Evolutionary conservation across 179 eudicot genomes (phyloP), one percentile per base, ranked within the genome.

Genomic region (Silene vulgaris): DNA sequence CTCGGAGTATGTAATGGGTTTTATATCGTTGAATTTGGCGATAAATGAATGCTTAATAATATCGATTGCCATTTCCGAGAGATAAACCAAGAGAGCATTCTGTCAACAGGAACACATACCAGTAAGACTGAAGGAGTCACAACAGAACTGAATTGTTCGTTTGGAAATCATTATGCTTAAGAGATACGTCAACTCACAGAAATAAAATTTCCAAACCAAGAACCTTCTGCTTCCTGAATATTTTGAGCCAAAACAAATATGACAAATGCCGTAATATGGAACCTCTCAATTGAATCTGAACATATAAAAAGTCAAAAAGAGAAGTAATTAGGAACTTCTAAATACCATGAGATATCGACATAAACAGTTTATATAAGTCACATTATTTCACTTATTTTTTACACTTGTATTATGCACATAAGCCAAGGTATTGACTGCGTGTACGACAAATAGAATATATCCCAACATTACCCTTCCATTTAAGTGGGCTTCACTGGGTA

Each of bases 261-360:
- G 69, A 95, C 69, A 82, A 90, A 95, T 79, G 99, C 96, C 43
- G 95, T 81, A 79, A 95, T 92, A 75, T 95, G 99, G 86, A 95
- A 95, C 83, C 97, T 86, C 86, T 95, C 99, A 29, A 92, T 88
- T 28, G 99, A 90, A 92, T 95, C 99, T 95, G 93, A 65, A 29
- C 82, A 79, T 8, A 71, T 60, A 72, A 73, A 75, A 80, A 54
- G 66, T 43, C 66, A 71, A 80, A 76, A 62, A 76, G 43, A 82
- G 62, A 63, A 28, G 30, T 29, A 26, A 28, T 80, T 29, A 80
- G 71, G 12, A 40, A 43, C 62, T 73, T 28, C 50, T 69, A 21
- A 12, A 32, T 19, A 64, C 21, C 35, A 63, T 11, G 43, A 70
- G 63, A 50, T 29, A 60, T 56, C 12, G 2, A 23, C 19, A 52